Conservation (phyloP, 1,139 yeast species). For the Pichia sp. region DNA sequence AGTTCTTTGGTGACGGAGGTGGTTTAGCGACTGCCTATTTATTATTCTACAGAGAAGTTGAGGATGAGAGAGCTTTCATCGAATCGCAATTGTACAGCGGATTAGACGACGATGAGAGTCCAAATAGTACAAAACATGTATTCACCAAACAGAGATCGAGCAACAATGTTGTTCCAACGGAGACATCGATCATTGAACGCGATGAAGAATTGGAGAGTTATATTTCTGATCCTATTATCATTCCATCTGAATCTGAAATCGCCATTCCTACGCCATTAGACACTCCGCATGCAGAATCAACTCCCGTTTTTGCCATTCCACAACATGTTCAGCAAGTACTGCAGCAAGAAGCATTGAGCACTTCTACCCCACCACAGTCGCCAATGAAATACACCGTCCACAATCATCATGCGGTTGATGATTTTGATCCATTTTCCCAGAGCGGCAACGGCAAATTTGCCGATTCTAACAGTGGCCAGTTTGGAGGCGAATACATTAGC, state of each 20-base stretch:
- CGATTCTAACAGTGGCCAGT: neutral
- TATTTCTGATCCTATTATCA: neutral
- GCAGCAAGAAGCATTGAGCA: too few species aligned
- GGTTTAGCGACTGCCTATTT: slow-evolving; percentile 93
- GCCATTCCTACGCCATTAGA: neutral
- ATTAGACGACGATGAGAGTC: slow-evolving; percentile 20
- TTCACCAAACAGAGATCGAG: neutral
- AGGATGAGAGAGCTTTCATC: slow-evolving; percentile 29
- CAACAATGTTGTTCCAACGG: neutral
- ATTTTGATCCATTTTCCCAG: slow-evolving; percentile 7
- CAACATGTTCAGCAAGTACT: too few species aligned
- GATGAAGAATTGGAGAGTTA: neutral
- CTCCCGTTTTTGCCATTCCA: neutral
- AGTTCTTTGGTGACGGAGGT: slow-evolving; percentile 86
- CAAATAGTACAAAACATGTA: neutral
- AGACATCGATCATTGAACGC: neutral
- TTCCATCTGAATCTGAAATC: too few species aligned
- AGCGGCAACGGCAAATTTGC: neutral
- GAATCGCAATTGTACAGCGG: slow-evolving; percentile 30
- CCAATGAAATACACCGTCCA: neutral
- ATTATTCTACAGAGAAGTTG: slow-evolving; percentile 62
- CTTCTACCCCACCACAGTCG: neutral
- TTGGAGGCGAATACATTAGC: slow-evolving; percentile 1
- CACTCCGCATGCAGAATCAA: neutral
- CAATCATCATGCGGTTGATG: neutral